Percentiles rank a stretch among this genome's conserved stretches.
Evolutionary conservation across 75 land plant species (phyloP).

Genomic region (Pseudotsuga menziesii): DNA sequence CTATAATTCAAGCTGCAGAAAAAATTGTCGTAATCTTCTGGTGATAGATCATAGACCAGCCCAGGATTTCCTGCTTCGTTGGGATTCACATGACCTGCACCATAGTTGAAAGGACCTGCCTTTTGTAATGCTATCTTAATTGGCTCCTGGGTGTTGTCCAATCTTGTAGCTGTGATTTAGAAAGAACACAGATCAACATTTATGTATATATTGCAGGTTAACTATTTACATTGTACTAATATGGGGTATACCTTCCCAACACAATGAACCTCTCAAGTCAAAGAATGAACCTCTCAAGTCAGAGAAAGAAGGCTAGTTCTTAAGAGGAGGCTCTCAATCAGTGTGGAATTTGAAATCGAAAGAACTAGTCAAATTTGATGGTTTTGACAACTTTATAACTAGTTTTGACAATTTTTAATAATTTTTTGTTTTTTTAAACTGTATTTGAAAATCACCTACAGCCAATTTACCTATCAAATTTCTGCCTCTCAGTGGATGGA

Average conservation of each 20-base stretch:
- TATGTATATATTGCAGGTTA: not conserved
- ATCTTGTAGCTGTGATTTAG: slow-evolving; percentile 23
- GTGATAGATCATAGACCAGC: slow-evolving; percentile 25
- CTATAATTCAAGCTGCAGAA: slow-evolving; percentile 19
- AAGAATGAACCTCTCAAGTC: not conserved
- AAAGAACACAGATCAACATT: not conserved
- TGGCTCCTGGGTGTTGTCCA: slow-evolving; percentile 25
- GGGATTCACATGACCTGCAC: slow-evolving; percentile 32
- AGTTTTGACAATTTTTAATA: no score
- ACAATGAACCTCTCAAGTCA: not conserved
- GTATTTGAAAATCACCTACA: no score
- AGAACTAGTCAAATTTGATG: no score
- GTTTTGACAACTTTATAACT: no score
- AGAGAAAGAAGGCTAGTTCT: no score
- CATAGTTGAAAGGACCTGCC: slow-evolving; percentile 36
- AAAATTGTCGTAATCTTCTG: slow-evolving; percentile 34
- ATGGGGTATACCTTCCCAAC: not conserved
- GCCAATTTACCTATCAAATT: no score
- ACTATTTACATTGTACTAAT: not conserved
- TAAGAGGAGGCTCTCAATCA: no score
- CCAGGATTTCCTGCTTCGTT: slow-evolving; percentile 39
- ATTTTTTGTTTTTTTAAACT: no score
- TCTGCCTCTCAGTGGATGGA: no score
- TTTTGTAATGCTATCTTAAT: slow-evolving; percentile 15
- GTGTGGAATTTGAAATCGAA: no score